Base-by-base conservation (phyloP, 805 yeast species). In the Zygoascus biomembranicola region DNA sequence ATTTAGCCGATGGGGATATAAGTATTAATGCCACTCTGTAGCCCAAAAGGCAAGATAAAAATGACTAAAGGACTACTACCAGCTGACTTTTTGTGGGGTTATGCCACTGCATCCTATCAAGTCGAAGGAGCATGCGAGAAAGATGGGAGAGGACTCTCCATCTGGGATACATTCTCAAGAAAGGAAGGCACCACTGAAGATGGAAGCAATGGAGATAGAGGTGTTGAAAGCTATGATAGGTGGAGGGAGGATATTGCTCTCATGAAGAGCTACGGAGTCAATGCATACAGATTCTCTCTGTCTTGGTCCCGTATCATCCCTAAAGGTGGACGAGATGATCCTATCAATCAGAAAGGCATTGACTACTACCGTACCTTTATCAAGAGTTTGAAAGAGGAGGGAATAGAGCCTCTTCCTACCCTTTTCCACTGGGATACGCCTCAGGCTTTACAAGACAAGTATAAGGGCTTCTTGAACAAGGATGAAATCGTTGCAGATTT, bases 261-360 rank as follows among this genome's bases (percentile, higher is more conserved):
- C 28, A 37, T 66, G 45, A 68, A 66, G 31, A 66, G 69, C 19
- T 60, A 66, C 45, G 71, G 70, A 10, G 66, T 61, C 35, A 63
- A 63, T 35, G 49, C 60, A 46, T 69, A 69, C 56, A 64, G 69
- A 5, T 61, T 69, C 53, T 53, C 66, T 13, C 62, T 69, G 48
- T 66, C 71, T 8, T 69, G 71, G 71, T 53, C 68, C 8, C 60
- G 72, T 47, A 65, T 69, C 28, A 56, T 68, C 35, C 72, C 71
- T 9, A 63, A 65, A 48, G 66, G 59, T 9, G n/a, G 16, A 43
- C 46, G 23, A 18, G 47, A 47, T 16, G 60, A 56, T 8, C 46
- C 58, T 11, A 51, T 57, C 39, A 59, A 59, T 35, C 50, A 61
- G 9, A 62, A 61, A 4, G 68, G 69, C 9, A 47, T 66, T 28